Conservation (phyloP, 257 asterid species). For the Nicotiana tabacum region DNA sequence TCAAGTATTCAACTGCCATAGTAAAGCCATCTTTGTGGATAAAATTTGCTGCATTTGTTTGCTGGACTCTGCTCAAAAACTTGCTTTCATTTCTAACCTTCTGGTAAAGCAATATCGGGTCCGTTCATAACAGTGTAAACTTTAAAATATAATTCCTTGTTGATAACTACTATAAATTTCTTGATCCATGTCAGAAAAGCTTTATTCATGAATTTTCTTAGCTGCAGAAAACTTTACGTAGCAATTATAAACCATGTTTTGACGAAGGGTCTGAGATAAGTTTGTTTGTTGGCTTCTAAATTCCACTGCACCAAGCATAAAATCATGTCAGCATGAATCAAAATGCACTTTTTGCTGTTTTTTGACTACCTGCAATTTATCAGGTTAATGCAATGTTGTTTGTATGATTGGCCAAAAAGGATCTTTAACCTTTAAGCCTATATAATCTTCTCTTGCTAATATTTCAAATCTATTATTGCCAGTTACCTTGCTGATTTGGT, state of each 20-base stretch:
- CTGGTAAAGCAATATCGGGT: neutral
- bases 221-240: neutral
- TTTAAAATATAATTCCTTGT: neutral
- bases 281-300: neutral
- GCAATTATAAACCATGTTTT: neutral
- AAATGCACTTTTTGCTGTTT: neutral
- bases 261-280: neutral
- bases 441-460: conserved; percentile 1
- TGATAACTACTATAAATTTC: neutral
- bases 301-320: neutral
- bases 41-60: neutral
- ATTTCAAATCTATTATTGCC: conserved; percentile 32
- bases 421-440: neutral
- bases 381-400: conserved; percentile 6
- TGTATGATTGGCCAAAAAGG: neutral
- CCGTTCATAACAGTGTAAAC: neutral
- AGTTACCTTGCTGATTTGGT: conserved; percentile 95
- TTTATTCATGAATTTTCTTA: neutral
- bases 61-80: conserved; percentile 6
- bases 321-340: conserved; percentile 3
- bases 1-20: neutral
- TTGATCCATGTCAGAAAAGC: conserved; percentile 1
- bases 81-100: neutral
- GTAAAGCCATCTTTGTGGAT: neutral
- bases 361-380: neutral